Base-by-base conservation (phyloP, 306 rosid species). In the Astragalus membranaceus region DNA sequence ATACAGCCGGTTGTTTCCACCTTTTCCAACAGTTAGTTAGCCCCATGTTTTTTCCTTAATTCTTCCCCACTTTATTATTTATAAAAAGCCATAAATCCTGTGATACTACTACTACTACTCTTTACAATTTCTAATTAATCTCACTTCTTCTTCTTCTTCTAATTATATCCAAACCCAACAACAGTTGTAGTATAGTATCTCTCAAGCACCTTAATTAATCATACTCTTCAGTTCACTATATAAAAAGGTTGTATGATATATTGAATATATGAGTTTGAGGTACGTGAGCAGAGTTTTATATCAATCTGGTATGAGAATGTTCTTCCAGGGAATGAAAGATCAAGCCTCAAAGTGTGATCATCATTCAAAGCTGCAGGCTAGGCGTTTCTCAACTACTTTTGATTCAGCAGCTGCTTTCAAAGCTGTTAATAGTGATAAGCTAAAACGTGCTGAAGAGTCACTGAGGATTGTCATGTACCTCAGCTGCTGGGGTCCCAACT, bases 401-500 rank as follows among this genome's bases (percentile, higher is more conserved):
- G 73, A 88, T 55, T 68, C 83, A 1, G 26, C 83, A 8, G 67
- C 81, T 7, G 65, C 79, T 37, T 52, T 39, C 43, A 77, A 69
- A 16, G 53, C 69, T 7, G 6, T 68, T 39, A 70, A 79, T 1
- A 56, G 30, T 33, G 88, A 86, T 0, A 78, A 77, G 62, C 41
- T 58, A 1, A 85, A 79, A 55, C 82, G 69, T 7, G 89, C 93
- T 0, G 97, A 92, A 79, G 86, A 92, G 42, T 87, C 97, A 69
- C 75, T 89, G 3, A 62, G 97, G 42, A 88, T 81, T 5, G 80
- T 92, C 59, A 85, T 92, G 97, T 92, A 59, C 75, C 79, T 92
- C 80, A 92, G 97, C 43, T 91, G 91, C 23, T 91, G 97, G 97
- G 96, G 80, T 67, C 93, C 96, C 32, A 87, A 80, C 46, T 90